A percentile compares a stretch with the other conserved stretches of the same genome.
Conservation (phyloP, 169 alveolate species). For the Eimeria necatrix region DNA sequence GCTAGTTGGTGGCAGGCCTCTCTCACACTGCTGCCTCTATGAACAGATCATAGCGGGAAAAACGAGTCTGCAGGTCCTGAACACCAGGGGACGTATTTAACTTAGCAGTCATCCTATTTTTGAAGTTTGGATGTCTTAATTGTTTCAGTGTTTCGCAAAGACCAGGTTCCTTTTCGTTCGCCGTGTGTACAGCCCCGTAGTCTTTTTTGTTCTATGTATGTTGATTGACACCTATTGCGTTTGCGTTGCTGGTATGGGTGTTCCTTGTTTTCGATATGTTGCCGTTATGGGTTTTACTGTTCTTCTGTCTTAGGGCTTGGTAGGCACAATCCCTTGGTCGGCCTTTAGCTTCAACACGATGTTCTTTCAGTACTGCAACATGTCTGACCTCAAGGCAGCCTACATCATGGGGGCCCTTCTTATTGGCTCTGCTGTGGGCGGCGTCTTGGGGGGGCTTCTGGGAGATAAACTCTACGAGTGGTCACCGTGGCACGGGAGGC, state of each 20-base stretch:
- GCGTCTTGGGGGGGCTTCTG: constrained; percentile 92
- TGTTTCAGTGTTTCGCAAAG: too few species aligned
- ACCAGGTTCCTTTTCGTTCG: not conserved
- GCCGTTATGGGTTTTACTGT: not conserved
- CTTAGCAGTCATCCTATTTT: too few species aligned
- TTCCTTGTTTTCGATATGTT: not conserved
- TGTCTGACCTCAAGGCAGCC: constrained; percentile 92
- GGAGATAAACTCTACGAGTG: constrained; percentile 90
- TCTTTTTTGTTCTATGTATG: not conserved
- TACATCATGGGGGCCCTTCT: constrained; percentile 89
- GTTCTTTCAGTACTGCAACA: constrained; percentile 93
- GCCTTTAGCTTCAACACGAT: constrained; percentile 93
- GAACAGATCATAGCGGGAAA: too few species aligned
- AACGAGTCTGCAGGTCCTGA: too few species aligned
- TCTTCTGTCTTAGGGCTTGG: constrained; percentile 86
- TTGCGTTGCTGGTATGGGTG: too few species aligned
- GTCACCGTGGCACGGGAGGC: constrained; percentile 92
- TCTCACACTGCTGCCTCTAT: too few species aligned
- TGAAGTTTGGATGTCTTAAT: too few species aligned
- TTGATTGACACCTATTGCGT: not conserved
- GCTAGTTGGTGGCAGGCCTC: too few species aligned
- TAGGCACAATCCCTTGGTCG: constrained; percentile 94
- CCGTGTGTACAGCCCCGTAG: not conserved
- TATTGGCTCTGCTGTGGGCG: constrained; percentile 93
- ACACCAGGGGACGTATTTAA: too few species aligned